A percentile compares a stretch with the other conserved stretches of the same genome.
These are phyloP conservation scores for Trichoderma polysporum DNA, from an alignment of 2,329 filamentous ascomycete species.

Conservation along the genomic window DNA sequence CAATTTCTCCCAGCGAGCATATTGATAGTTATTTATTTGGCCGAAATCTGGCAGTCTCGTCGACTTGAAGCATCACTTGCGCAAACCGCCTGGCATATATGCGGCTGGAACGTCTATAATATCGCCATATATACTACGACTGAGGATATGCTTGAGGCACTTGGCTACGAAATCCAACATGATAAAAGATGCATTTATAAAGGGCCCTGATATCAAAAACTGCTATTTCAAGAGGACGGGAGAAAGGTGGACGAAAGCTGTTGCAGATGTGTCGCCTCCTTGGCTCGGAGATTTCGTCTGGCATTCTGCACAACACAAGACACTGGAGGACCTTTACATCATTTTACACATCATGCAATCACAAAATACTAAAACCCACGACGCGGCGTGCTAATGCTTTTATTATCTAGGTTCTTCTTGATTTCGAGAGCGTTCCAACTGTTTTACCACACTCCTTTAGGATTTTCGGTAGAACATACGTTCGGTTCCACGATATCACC, in stretches of 20 bases:
- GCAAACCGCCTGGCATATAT: background rate
- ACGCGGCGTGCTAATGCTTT: constrained; percentile 27
- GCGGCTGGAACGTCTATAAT: background rate
- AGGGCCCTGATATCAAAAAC: background rate
- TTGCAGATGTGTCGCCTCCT: background rate
- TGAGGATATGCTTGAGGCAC: background rate
- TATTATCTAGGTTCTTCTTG: constrained; percentile 40
- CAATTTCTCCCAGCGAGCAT: background rate
- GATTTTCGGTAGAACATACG: constrained; percentile 40
- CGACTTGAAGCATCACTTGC: background rate
- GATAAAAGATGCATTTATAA: background rate
- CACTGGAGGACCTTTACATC: background rate
- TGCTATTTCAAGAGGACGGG: background rate
- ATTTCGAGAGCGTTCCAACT: constrained; percentile 42
- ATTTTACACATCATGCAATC: background rate
- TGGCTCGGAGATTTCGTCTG: background rate
- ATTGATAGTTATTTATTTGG: background rate
- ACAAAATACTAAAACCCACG: background rate
- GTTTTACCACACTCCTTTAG: constrained; percentile 42
- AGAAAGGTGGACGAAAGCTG: background rate
- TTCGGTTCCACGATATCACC: constrained; percentile 30
- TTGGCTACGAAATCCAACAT: background rate
- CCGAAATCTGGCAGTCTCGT: background rate
- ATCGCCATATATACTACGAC: background rate
- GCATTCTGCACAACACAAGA: background rate